Base-by-base conservation (phyloP, 352 stramenopile genomes). In the Pythium scleroteichum region DNA sequence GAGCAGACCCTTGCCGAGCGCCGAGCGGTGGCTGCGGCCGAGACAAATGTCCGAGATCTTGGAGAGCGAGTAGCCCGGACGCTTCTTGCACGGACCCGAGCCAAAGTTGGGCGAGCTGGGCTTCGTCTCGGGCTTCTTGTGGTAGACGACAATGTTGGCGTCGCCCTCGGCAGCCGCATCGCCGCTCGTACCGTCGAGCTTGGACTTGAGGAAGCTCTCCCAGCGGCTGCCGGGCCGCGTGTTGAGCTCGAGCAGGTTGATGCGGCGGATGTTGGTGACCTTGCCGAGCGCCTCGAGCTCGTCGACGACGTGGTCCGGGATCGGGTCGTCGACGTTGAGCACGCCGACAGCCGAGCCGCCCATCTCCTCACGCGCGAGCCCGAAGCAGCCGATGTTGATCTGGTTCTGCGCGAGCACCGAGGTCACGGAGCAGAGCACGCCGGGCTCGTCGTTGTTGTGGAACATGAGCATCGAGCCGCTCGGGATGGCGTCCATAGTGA, bases 61-160 rank as follows among this genome's bases (percentile, higher is more conserved):
- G 49, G 75, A 59, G 32, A 98, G 70, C 45, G 85, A 84, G 76
- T 98, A 99, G 29, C 96, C 97, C 5, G 97, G 97, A 19, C 96
- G 94, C 79, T 99, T 99, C 76, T 99, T 99, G 88, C 96, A 99
- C 44, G 97, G 97, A 35, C 97, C 97, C 14, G 94, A 99, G 51
- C 94, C 97, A 76, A 99, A 99, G 75, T 99, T 96, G 13, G 97
- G 94, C 61, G 88, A 94, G 20, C 60, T 62, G 0, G 94, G 94
- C 70, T 90, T 92, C 8, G 78, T 66, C 17, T 68, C 51, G 29
- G 90, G 90, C 65, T 92, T 92, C 40, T 67, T 71, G 63, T 89
- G 83, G 42, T 70, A 75, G 22, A 82, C 55, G 44, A 90, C 73
- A n/a, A 80, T 68, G 44, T 76, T 72, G 23, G 62, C 63, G 5